phyloP scores from a whole-genome alignment of 176 grass and related monocot species.

The Miscanthus lutarioriparius region DNA sequence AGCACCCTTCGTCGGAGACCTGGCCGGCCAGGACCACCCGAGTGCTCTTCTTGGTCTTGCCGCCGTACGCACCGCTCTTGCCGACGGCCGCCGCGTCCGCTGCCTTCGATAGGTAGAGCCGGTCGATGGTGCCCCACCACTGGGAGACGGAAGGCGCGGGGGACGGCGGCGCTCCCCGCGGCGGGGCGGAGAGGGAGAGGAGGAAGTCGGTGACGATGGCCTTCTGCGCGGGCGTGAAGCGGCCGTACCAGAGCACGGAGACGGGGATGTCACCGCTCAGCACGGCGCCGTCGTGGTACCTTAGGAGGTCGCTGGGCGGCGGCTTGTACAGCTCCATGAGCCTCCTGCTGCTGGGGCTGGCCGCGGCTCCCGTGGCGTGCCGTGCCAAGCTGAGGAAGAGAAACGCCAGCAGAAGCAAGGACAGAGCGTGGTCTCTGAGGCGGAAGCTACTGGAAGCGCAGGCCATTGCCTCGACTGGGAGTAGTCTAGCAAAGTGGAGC shows the following conservation, averaged over 20 bases:
- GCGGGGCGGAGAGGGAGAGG: constrained; percentile 37
- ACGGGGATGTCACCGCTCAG: constrained; percentile 51
- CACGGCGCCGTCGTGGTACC: constrained; percentile 68
- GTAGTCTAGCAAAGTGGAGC: background rate
- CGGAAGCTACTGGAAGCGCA: background rate
- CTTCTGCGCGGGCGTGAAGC: constrained; percentile 62
- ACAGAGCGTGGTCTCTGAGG: background rate
- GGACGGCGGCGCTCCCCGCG: background rate
- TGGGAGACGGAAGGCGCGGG: constrained; percentile 44
- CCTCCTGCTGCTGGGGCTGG: constrained; percentile 18
- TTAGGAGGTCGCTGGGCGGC: constrained; percentile 17
- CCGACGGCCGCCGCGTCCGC: background rate
- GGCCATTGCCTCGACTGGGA: background rate
- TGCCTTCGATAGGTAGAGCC: constrained; percentile 37
- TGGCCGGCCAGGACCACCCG: constrained; percentile 28
- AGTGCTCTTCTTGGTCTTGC: background rate
- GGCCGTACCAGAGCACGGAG: constrained; percentile 69
- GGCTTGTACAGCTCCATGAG: constrained; percentile 50
- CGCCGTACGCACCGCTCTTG: background rate
- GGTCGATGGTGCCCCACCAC: constrained; percentile 51
- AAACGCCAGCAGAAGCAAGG: constrained; percentile 16
- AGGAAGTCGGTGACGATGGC: constrained; percentile 68
- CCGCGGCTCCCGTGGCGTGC: background rate
- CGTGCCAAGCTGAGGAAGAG: constrained; percentile 11
- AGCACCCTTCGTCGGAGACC: constrained; percentile 43